A percentile compares a stretch with the other conserved stretches of the same genome.
Evolutionary conservation across 208 protist species (phyloP).

Genomic region (Trypanosoma scelopori): DNA sequence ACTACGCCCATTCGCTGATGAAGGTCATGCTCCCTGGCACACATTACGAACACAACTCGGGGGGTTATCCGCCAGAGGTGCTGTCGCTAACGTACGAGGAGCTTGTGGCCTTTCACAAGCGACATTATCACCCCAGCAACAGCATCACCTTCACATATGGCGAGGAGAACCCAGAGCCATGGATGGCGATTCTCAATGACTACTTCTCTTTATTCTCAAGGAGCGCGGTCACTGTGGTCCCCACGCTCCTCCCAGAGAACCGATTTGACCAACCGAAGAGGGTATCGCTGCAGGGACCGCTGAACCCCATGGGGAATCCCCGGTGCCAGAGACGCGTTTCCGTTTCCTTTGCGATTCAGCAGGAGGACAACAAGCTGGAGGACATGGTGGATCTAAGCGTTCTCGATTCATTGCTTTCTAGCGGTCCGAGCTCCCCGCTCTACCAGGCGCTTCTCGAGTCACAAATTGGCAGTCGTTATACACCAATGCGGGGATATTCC

Average conservation of each 20-base stretch:
- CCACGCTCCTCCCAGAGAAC: slow-evolving; percentile 46
- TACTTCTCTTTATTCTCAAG: slow-evolving; percentile 62
- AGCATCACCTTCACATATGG: slow-evolving; percentile 91
- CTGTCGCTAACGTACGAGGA: slow-evolving; percentile 86
- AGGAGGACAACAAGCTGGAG: slow-evolving; percentile 59
- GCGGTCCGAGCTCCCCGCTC: slow-evolving; percentile 84
- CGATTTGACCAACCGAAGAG: slow-evolving; percentile 50
- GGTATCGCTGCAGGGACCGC: slow-evolving; percentile 66
- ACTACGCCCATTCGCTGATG: slow-evolving; percentile 76
- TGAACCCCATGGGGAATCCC: slow-evolving; percentile 81
- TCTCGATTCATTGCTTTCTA: slow-evolving; percentile 79
- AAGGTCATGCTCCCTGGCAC: slow-evolving; percentile 80
- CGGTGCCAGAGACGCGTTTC: slow-evolving; percentile 79
- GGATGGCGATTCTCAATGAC: slow-evolving; percentile 69
- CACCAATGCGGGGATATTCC: slow-evolving; percentile 82
- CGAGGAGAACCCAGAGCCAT: slow-evolving; percentile 61
- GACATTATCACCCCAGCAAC: slow-evolving; percentile 93
- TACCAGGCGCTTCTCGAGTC: slow-evolving; percentile 89
- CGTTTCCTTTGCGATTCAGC: slow-evolving; percentile 72
- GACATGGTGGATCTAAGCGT: slow-evolving; percentile 83
- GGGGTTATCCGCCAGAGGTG: slow-evolving; percentile 89
- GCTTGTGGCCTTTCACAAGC: slow-evolving; percentile 83
- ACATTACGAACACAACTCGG: slow-evolving; percentile 88
- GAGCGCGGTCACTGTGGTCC: slow-evolving; percentile 44
- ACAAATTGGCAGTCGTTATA: slow-evolving; percentile 83